Percentiles rank a stretch among this genome's conserved stretches.
Conservation (phyloP, 352 stramenopile species). For the Peronospora belbahrii region DNA sequence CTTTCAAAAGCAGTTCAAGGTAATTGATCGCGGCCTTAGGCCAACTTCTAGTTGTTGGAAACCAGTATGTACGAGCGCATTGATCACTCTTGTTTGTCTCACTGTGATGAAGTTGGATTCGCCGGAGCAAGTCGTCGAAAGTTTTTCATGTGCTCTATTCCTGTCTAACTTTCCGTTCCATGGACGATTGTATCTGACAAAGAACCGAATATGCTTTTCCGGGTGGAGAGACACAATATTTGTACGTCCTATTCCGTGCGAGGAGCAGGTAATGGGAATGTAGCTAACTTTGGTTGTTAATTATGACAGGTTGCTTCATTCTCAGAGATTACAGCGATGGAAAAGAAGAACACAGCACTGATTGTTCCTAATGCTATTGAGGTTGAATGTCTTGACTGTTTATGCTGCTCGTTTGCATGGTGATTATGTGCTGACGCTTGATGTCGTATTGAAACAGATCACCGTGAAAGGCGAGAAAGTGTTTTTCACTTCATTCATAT, state of each 20-base stretch:
- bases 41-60: neutral
- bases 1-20: slow-evolving; percentile 82
- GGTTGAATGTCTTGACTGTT: slow-evolving; percentile 21
- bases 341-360: slow-evolving; percentile 82
- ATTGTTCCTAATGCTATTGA: slow-evolving; percentile 84
- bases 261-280: neutral
- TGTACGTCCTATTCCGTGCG: slow-evolving; percentile 27
- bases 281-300: slow-evolving; percentile 1
- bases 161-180: slow-evolving; percentile 78
- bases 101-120: slow-evolving; percentile 32
- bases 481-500: slow-evolving; percentile 83
- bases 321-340: slow-evolving; percentile 59
- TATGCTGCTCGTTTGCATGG: neutral
- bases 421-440: neutral
- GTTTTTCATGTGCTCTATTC: slow-evolving; percentile 75
- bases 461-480: slow-evolving; percentile 59
- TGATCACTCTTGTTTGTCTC: slow-evolving; percentile 3
- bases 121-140: slow-evolving; percentile 76
- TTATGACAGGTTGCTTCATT: slow-evolving; percentile 55
- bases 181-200: slow-evolving; percentile 70
- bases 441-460: slow-evolving; percentile 26
- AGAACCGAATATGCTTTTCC: slow-evolving; percentile 68
- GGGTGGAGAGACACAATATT: slow-evolving; percentile 78
- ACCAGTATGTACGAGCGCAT: neutral
- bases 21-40: slow-evolving; percentile 9